Base-by-base conservation (phyloP, 2,329 filamentous ascomycete species). In the Knoxdaviesia capensis region DNA sequence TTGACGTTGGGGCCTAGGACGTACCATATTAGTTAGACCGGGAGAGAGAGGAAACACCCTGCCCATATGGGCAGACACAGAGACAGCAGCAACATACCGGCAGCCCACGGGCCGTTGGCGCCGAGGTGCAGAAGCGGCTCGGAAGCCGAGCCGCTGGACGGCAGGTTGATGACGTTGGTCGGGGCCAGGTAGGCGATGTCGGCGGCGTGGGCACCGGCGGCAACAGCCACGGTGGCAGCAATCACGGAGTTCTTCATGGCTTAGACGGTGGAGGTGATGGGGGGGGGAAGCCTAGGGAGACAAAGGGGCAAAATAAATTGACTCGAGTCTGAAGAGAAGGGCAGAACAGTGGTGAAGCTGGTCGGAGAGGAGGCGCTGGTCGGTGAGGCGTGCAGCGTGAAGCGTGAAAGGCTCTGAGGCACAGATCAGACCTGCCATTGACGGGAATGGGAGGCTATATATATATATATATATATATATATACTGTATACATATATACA, bases 1-100 rank as follows among this genome's bases (percentile, higher is more conserved):
- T 69, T 64, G 39, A 75, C 63, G 48, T 77, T 66, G 7, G 70
- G 68, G 1, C 69, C 71, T 67, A 33, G 39, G 6, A 41, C 5
- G n/a, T n/a, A n/a, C n/a, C n/a, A n/a, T n/a, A n/a, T n/a, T n/a
- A n/a, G n/a, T n/a, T n/a, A n/a, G n/a, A n/a, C n/a, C n/a, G n/a
- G n/a, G n/a, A n/a, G n/a, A n/a, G n/a, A n/a, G n/a, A n/a, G n/a
- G n/a, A n/a, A n/a, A n/a, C n/a, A n/a, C n/a, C n/a, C n/a, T n/a
- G n/a, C n/a, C n/a, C 5, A 6, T 36, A 36, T 36, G 20, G 9
- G 35, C n/a, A 36, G 42, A 32, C 5, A 9, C 11, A 32, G 11
- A 20, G 35, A 9, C 5, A 38, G 4, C 31, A 34, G 31, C 7
- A 31, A 38, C 57, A 42, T 52, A 68, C 67, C 67, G 31, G 65